Evolutionary conservation across 2,329 filamentous ascomycete genomes (phyloP).

Genomic region (Cephalotrichum gorgonifer): DNA sequence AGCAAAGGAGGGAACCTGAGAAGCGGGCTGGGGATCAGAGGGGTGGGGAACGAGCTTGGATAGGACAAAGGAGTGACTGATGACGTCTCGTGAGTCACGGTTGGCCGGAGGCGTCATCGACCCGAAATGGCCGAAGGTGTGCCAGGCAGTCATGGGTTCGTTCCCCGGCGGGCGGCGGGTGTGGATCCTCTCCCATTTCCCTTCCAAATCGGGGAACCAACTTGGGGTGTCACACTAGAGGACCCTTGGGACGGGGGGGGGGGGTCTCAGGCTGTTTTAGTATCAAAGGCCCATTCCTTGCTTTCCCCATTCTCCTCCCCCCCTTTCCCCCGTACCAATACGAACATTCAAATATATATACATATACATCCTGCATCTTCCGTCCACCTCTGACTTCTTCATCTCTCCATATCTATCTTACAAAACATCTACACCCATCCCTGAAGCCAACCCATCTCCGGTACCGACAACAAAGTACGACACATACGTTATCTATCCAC

Average conservation of each 20-base stretch:
- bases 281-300: not conserved
- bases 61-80: not conserved
- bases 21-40: too few species aligned
- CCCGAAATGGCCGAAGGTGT: too few species aligned
- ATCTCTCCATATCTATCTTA: not conserved
- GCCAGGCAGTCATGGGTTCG: not conserved
- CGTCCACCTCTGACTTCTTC: not conserved
- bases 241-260: not conserved
- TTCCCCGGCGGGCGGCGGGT: not conserved
- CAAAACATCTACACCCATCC: not conserved
- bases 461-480: not conserved
- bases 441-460: not conserved
- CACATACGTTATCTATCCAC: not conserved
- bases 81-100: conserved; percentile 5
- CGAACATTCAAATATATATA: not conserved
- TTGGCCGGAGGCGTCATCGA: conserved; percentile 3
- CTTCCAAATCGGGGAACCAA: not conserved
- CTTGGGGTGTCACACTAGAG: conserved; percentile 2
- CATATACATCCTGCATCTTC: not conserved
- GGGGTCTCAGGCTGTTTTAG: too few species aligned
- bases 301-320: not conserved
- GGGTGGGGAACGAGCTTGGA: too few species aligned
- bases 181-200: not conserved
- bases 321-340: not conserved
- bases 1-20: not conserved